Conservation (phyloP, 2,329 filamentous ascomycete genomes). For the Trichophyton rubrum region DNA sequence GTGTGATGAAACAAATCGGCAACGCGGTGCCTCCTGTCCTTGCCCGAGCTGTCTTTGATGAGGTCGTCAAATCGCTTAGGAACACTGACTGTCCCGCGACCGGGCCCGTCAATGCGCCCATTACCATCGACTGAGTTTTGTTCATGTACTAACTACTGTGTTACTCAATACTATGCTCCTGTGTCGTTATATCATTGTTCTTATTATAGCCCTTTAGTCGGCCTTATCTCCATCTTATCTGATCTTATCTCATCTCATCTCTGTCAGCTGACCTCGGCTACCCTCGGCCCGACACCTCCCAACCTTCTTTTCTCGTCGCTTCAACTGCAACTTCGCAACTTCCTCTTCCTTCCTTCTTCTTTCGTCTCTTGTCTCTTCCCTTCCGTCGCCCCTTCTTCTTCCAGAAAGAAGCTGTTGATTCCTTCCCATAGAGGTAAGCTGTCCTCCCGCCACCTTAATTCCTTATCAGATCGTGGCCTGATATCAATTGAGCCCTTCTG, state of each 20-base stretch:
- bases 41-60: constrained; percentile 28
- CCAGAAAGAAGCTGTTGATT: too few species aligned
- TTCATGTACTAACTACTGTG: not conserved
- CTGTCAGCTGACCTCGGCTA: not conserved
- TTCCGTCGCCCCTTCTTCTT: too few species aligned
- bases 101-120: not conserved
- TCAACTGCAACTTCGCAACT: not conserved
- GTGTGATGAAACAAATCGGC: constrained; percentile 52
- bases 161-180: not conserved
- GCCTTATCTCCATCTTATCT: not conserved
- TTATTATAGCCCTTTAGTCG: too few species aligned
- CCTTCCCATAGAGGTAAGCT: constrained; percentile 12
- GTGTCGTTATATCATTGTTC: too few species aligned
- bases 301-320: not conserved
- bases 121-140: not conserved
- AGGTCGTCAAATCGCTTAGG: constrained; percentile 27
- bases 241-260: not conserved
- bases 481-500: too few species aligned
- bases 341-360: constrained; percentile 24
- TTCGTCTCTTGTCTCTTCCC: too few species aligned
- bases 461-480: not conserved
- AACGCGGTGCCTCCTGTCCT: constrained; percentile 60
- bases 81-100: constrained; percentile 20
- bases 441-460: constrained; percentile 23
- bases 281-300: not conserved